A percentile compares a stretch with the other conserved stretches of the same genome.
Evolutionary conservation across 2,329 filamentous ascomycete genomes (phyloP).

Genomic region (Myriosclerotinia curreyana): DNA sequence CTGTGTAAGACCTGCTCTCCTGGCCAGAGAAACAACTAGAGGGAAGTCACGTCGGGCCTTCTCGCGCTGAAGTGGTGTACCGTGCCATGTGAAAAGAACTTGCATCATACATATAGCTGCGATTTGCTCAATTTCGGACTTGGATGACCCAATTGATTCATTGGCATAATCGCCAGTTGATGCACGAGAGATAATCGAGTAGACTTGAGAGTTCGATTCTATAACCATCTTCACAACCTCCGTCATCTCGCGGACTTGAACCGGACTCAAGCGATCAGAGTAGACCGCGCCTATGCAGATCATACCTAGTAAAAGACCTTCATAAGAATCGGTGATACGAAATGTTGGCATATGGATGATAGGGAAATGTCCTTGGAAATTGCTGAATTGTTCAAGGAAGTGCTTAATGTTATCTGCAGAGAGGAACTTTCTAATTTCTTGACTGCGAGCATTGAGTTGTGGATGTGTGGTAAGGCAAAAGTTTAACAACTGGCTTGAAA

Average conservation of each 20-base stretch:
- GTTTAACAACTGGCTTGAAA: slow-evolving; percentile 54
- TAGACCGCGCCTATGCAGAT: slow-evolving; percentile 74
- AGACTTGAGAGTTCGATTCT: slow-evolving; percentile 53
- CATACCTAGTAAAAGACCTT: slow-evolving; percentile 65
- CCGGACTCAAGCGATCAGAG: slow-evolving; percentile 58
- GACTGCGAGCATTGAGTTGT: slow-evolving; percentile 53
- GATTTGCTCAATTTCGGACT: slow-evolving; percentile 59
- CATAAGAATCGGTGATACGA: slow-evolving; percentile 61
- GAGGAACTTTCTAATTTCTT: slow-evolving; percentile 54
- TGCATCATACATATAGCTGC: slow-evolving; percentile 64
- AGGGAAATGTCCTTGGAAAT: slow-evolving; percentile 72
- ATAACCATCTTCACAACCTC: slow-evolving; percentile 59
- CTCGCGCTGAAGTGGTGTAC: slow-evolving; percentile 62
- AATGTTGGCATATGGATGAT: slow-evolving; percentile 71
- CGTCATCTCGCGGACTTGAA: slow-evolving; percentile 66
- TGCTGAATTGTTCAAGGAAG: slow-evolving; percentile 67
- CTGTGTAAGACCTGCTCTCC: slow-evolving; percentile 54
- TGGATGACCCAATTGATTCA: slow-evolving; percentile 41
- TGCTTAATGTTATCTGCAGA: slow-evolving; percentile 66
- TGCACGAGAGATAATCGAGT: slow-evolving; percentile 45
- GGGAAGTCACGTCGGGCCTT: slow-evolving; percentile 59
- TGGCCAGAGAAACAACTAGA: slow-evolving; percentile 54
- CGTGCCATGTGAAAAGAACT: slow-evolving; percentile 66
- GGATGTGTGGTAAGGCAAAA: slow-evolving; percentile 58
- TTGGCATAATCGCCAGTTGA: slow-evolving; percentile 43